Evolutionary conservation across 768 basidiomycete genomes (phyloP).

Genomic region (Suillus hirtellus): DNA sequence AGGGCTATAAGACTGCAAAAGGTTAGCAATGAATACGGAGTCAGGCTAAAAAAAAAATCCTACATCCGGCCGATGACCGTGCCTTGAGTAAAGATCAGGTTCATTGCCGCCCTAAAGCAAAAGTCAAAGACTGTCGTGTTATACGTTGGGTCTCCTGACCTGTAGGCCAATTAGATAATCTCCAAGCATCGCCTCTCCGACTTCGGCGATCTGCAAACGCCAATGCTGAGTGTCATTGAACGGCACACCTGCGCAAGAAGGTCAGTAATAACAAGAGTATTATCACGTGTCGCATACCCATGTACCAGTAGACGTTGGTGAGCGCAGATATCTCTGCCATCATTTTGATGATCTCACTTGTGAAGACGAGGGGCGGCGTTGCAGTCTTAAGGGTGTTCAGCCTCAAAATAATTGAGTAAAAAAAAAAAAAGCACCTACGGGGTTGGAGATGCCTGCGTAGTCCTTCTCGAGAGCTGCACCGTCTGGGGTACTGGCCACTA

Average conservation of each 20-base stretch:
- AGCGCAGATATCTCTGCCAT: conserved; percentile 59
- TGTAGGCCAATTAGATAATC: conserved; percentile 60
- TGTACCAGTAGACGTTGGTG: conserved; percentile 65
- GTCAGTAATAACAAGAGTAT: neutral
- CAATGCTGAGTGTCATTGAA: conserved; percentile 65
- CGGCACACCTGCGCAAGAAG: conserved; percentile 45
- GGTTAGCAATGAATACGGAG: neutral
- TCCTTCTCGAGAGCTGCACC: conserved; percentile 54
- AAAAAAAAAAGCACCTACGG: conserved; percentile 32
- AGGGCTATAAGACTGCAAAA: conserved; percentile 29
- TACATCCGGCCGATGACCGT: conserved; percentile 34
- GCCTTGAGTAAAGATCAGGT: conserved; percentile 68
- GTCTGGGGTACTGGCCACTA: conserved; percentile 51
- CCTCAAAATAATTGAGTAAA: neutral
- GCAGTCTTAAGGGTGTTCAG: conserved; percentile 42
- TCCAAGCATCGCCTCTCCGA: conserved; percentile 63
- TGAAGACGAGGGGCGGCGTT: conserved; percentile 67
- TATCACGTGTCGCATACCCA: conserved; percentile 37
- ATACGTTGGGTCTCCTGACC: conserved; percentile 6
- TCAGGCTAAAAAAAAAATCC: neutral
- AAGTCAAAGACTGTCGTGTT: neutral
- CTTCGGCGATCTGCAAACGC: conserved; percentile 53
- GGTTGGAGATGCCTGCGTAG: conserved; percentile 33
- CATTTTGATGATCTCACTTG: conserved; percentile 65
- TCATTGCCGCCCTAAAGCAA: conserved; percentile 66